Evolutionary conservation across 768 basidiomycete genomes (phyloP), one percentile per base, ranked within the genome.

Genomic region (Suillus variegatus): DNA sequence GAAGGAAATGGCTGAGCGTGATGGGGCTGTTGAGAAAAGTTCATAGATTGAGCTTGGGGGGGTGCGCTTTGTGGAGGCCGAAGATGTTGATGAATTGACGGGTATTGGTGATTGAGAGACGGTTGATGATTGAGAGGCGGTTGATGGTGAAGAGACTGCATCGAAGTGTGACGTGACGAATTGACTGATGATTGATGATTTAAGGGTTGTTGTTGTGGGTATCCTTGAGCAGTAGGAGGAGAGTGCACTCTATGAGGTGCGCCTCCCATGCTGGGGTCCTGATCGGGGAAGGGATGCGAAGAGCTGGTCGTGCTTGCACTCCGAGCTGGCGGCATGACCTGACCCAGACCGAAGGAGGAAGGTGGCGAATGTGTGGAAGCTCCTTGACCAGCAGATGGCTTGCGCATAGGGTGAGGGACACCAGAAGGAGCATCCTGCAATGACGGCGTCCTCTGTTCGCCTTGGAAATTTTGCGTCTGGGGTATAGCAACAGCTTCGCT

Each of bases 321-420:
- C 67, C 84, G 77, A 16, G 73, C 54, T 40, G 82, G 79, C n/a
- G 80, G 77, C 25, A 80, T 66, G 18, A 75, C 65, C 63, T 77
- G 76, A 47, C 78, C 77, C 20, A 82, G 79, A 54, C 66, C 71
- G 63, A 78, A 77, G 46, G 80, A 75, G 40, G 82, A 76, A 46
- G 80, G 77, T 18, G 68, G 67, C 22, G 58, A 60, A 54, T 67
- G 62, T 44, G 52, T 55, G 40, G 65, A 43, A 43, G 20, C 43
- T 58, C 64, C 54, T 38, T 71, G 65, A 32, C 62, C 65, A 25
- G 64, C 58, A 18, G 77, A 76, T 46, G 73, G 73, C 64, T 68
- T 67, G 62, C 70, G 77, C 41, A 66, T 60, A n/a, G 73, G 64
- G 38, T 72, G 68, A 14, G 54, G 55, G n/a, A 61, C 43, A 20